Evolutionary conservation across 148 eudicot species (phyloP), one percentile per base, ranked within the genome.

Genomic region (Pouteria glomerata): DNA sequence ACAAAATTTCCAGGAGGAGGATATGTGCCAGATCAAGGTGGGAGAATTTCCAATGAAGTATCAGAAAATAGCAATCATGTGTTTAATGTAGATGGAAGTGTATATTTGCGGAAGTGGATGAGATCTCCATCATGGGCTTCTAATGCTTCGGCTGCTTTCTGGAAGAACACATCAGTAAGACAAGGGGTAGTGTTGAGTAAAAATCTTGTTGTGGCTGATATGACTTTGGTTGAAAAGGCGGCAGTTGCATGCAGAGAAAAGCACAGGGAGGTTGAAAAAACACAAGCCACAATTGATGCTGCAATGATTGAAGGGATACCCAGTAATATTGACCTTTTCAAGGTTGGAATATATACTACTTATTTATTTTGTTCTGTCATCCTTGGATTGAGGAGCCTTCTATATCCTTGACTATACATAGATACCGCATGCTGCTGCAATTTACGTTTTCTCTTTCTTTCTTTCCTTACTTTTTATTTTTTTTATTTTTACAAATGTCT

Each of bases 291-390:
- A 27, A 93, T 93, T 58, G 85, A 88, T 78, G 93, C 98, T 70
- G 98, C 98, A 53, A 93, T 84, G 80, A 76, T 93, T 60, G 98
- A 93, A 82, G 98, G 98, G 71, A 93, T 93, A 75, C 98, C 98
- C 56, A 88, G 87, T 80, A 93, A 93, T 79, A 90, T 93, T 70
- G 98, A 93, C 75, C 91, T 93, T 75, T 87, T 93, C 67, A 93
- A 90, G 98, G 98, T 93, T 73, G 42, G 78, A 69, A 48, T 70
- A 42, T 57, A 26, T 61, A 52, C 47, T n/a, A 47, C 4, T 50
- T n/a, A 57, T 61, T 31, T 41, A 70, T 67, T 33, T 31, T 42
- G 23, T 39, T 39, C 10, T 39, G 5, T 57, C 6, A 59, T 53
- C 67, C 31, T 14, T 29, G 57, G 47, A 65, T 53, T 23, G 44